Percentiles rank a stretch among this genome's conserved stretches.
These are phyloP conservation scores for Phalaenopsis hybrid DNA, from an alignment of 116 monocot species.

Conservation along the genomic window DNA sequence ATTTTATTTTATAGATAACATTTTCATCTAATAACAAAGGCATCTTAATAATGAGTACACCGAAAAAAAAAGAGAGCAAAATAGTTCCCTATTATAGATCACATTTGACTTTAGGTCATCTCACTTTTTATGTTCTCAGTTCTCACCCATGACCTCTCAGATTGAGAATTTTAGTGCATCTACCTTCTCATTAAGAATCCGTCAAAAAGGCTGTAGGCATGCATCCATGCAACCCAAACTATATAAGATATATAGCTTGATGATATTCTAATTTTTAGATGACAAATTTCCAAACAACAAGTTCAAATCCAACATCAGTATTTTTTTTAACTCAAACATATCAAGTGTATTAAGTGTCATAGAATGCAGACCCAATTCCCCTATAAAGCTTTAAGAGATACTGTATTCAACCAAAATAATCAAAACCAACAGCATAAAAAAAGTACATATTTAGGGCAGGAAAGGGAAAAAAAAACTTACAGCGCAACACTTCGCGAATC, in stretches of 20 bases:
- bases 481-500: constrained; percentile 85
- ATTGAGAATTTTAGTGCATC: background rate
- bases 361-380: background rate
- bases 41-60: background rate
- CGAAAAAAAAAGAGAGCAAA: background rate
- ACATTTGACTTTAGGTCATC: background rate
- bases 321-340: background rate
- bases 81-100: background rate
- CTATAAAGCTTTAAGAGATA: background rate
- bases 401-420: background rate
- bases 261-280: background rate
- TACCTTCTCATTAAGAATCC: background rate
- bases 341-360: background rate
- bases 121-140: background rate
- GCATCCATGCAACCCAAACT: background rate
- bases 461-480: constrained; percentile 41
- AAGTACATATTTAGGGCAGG: background rate
- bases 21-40: background rate
- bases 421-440: background rate
- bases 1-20: background rate
- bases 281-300: background rate
- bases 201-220: background rate
- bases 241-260: background rate
- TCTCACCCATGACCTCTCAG: background rate
- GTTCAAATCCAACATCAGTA: background rate